Percentiles rank a stretch among this genome's conserved stretches.
phyloP scores from a whole-genome alignment of 352 stramenopile genomes.

The Phytophthora colocasiae region DNA sequence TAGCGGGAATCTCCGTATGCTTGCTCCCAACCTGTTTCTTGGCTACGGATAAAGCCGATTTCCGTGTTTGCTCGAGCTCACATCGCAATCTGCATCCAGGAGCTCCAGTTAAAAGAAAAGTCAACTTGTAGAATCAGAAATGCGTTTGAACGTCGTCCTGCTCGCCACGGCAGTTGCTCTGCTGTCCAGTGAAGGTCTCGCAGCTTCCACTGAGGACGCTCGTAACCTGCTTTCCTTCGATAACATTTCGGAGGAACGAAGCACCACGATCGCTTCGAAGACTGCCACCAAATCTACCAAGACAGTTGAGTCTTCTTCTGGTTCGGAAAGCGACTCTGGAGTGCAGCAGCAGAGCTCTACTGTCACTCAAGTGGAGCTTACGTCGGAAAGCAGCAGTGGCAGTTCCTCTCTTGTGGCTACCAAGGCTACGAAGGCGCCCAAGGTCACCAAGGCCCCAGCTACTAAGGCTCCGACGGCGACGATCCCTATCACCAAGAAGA shows the following conservation, averaged over 20 bases:
- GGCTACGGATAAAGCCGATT: neutral
- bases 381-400: neutral
- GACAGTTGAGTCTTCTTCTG: neutral
- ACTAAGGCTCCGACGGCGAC: neutral
- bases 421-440: neutral
- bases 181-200: conserved; percentile 1
- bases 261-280: neutral
- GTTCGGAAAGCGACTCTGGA: neutral
- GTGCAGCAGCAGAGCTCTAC: neutral
- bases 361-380: neutral
- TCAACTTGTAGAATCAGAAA: neutral
- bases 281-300: neutral
- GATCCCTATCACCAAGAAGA: neutral
- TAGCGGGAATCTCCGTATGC: conserved; percentile 1
- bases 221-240: conserved; percentile 1
- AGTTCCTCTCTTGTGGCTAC: neutral
- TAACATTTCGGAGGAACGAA: neutral
- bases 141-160: conserved; percentile 1
- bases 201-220: neutral
- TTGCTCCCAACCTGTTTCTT: neutral
- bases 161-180: conserved; percentile 2
- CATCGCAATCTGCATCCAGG: neutral
- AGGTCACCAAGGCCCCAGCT: neutral
- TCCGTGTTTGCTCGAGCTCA: neutral
- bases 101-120: neutral